These are phyloP conservation scores for Vicia faba DNA, from an alignment of 306 rosid genomes.

Conservation along the genomic window DNA sequence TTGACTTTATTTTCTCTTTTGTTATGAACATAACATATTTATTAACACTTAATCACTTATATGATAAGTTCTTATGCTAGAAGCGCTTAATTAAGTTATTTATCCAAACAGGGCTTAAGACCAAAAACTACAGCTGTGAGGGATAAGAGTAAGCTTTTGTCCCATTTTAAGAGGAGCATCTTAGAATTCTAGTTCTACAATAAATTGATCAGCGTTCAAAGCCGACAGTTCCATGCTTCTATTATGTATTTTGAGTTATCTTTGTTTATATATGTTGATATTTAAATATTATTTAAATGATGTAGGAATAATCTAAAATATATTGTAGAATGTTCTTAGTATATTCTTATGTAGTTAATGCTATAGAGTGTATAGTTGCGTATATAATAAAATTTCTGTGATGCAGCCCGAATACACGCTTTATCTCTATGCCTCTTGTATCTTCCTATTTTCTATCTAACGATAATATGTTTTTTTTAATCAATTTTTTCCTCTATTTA, in stretches of 20 bases:
- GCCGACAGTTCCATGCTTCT: not conserved
- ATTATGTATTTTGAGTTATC: conserved; percentile 27
- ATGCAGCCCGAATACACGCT: no score
- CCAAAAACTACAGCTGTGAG: conserved; percentile 7
- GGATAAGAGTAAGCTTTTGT: conserved; percentile 8
- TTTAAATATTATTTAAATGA: no score
- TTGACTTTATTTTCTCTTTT: conserved; percentile 1
- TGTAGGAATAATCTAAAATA: no score
- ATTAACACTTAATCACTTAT: not conserved
- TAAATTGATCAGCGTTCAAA: conserved; percentile 12
- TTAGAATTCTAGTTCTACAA: conserved; percentile 28
- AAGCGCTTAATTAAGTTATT: not conserved
- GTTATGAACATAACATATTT: not conserved
- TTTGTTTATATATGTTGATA: conserved; percentile 11
- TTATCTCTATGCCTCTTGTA: no score
- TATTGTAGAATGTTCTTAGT: no score
- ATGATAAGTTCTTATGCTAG: not conserved
- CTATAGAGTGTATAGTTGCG: no score
- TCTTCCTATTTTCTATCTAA: no score
- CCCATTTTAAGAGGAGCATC: conserved; percentile 7
- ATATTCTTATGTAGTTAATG: no score
- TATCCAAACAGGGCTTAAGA: not conserved
- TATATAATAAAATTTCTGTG: no score
- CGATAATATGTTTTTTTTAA: not conserved
- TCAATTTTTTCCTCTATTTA: conserved; percentile 8